A percentile compares a stretch with the other conserved stretches of the same genome.
phyloP scores from a whole-genome alignment of 805 yeast genomes.

The Lipomyces anomalus region DNA sequence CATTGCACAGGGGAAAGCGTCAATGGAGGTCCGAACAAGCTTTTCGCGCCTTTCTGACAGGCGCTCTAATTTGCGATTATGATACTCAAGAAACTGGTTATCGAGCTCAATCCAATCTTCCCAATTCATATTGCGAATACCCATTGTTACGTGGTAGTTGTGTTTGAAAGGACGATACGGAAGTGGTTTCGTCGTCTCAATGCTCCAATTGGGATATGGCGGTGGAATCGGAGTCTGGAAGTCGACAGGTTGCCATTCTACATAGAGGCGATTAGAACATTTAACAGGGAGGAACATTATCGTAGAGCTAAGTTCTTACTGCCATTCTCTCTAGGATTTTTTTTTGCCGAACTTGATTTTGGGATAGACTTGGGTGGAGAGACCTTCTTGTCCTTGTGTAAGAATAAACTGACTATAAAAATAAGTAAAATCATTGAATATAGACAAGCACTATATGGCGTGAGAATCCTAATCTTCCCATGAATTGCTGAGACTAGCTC shows the following conservation, averaged over 20 bases:
- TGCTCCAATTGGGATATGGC: constrained; percentile 46
- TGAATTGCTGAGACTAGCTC: too few relatives aligned
- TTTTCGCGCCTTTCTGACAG: constrained; percentile 43
- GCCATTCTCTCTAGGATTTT: too few relatives aligned
- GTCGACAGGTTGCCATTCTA: constrained; percentile 48
- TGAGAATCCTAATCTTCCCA: too few relatives aligned
- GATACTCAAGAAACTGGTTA: constrained; percentile 56
- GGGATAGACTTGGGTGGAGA: too few relatives aligned
- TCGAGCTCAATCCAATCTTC: constrained; percentile 63
- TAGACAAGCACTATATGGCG: too few relatives aligned
- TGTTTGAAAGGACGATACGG: constrained; percentile 67
- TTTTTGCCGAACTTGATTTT: too few relatives aligned
- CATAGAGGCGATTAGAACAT: constrained; percentile 24
- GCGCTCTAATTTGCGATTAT: constrained; percentile 47
- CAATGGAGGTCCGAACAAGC: constrained; percentile 32
- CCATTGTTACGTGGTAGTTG: constrained; percentile 63
- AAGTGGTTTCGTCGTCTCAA: constrained; percentile 46
- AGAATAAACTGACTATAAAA: too few relatives aligned
- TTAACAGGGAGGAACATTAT: too few relatives aligned
- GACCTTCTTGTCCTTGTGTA: too few relatives aligned
- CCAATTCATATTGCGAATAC: constrained; percentile 58
- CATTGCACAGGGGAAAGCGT: constrained; percentile 40
- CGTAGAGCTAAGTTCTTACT: too few relatives aligned
- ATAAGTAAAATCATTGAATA: too few relatives aligned
- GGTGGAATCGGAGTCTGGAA: constrained; percentile 47